Evolutionary conservation across 1,284 basidiomycete genomes (phyloP).

Genomic region (Cryptococcus hybrid): DNA sequence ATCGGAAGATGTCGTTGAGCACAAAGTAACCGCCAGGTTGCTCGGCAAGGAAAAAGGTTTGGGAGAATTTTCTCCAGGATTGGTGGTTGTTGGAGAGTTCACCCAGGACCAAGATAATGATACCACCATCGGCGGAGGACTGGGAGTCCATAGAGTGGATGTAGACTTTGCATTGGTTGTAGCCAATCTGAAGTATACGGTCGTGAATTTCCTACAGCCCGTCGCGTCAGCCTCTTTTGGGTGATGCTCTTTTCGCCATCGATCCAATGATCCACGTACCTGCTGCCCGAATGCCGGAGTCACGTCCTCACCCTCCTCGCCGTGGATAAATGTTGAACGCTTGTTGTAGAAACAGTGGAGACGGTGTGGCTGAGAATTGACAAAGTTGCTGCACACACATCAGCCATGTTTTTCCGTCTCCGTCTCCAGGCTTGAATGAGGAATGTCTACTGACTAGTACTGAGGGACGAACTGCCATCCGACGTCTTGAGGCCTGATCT

Average conservation of each 20-base stretch:
- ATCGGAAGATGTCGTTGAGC: slow-evolving; percentile 99
- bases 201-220: slow-evolving; percentile 79
- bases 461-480: slow-evolving; percentile 97
- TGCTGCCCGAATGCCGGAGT: slow-evolving; percentile 83
- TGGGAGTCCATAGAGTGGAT: slow-evolving; percentile 94
- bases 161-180: slow-evolving; percentile 96
- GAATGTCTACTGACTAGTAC: slow-evolving; percentile 63
- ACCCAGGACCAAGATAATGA: slow-evolving; percentile 98
- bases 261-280: too few species aligned
- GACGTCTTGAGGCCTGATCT: slow-evolving; percentile 55
- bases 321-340: slow-evolving; percentile 93
- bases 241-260: too few species aligned
- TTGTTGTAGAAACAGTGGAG: slow-evolving; percentile 99
- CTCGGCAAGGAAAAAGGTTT: slow-evolving; percentile 99
- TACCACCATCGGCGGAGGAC: slow-evolving; percentile 89
- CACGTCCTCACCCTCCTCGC: slow-evolving; percentile 91
- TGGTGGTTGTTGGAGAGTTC: slow-evolving; percentile 90
- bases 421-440: neutral
- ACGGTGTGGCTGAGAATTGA: slow-evolving; percentile 95
- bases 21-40: slow-evolving; percentile 99
- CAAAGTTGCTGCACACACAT: slow-evolving; percentile 64
- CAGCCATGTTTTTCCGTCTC: neutral
- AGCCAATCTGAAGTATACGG: slow-evolving; percentile 89
- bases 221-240: too few species aligned
- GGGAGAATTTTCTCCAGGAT: slow-evolving; percentile 96